Conservation (phyloP, 108 stramenopile species). For the Skeletonema grethae region DNA sequence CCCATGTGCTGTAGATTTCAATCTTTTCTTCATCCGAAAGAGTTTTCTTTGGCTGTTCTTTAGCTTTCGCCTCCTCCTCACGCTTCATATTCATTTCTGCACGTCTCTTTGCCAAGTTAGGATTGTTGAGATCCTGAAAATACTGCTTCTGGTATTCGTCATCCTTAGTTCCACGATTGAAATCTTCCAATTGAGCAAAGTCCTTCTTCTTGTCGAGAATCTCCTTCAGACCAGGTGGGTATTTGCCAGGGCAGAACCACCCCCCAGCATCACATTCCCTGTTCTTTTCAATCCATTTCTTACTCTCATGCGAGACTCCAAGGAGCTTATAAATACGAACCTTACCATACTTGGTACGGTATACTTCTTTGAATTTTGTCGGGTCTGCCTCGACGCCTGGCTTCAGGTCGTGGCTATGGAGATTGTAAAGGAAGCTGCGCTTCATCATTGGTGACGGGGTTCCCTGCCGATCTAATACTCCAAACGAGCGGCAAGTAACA, state of each 20-base stretch:
- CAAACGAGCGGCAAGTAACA: slow-evolving; percentile 89
- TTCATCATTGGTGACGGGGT: slow-evolving; percentile 92
- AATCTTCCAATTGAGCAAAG: slow-evolving; percentile 94
- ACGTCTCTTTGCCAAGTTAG: slow-evolving; percentile 57
- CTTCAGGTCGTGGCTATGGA: slow-evolving; percentile 81
- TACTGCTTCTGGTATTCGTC: slow-evolving; percentile 90
- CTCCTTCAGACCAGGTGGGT: slow-evolving; percentile 81
- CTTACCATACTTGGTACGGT: slow-evolving; percentile 94
- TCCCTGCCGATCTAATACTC: slow-evolving; percentile 86
- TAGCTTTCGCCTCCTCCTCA: slow-evolving; percentile 8
- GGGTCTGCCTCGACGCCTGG: slow-evolving; percentile 80
- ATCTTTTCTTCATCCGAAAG: slow-evolving; percentile 53
- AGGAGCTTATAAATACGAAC: slow-evolving; percentile 97
- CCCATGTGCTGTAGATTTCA: slow-evolving; percentile 80
- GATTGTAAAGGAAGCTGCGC: slow-evolving; percentile 89
- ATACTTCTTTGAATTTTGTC: slow-evolving; percentile 84
- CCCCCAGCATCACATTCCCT: slow-evolving; percentile 82
- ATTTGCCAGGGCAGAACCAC: slow-evolving; percentile 92
- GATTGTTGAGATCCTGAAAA: slow-evolving; percentile 81
- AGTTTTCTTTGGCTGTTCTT: slow-evolving; percentile 10
- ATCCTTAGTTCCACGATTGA: slow-evolving; percentile 77
- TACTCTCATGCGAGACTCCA: slow-evolving; percentile 77
- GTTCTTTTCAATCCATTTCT: slow-evolving; percentile 85
- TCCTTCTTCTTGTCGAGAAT: slow-evolving; percentile 78
- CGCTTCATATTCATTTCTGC: slow-evolving; percentile 41